phyloP scores from a whole-genome alignment of 2,329 filamentous ascomycete species.

The Colletotrichum cordylinicola region DNA sequence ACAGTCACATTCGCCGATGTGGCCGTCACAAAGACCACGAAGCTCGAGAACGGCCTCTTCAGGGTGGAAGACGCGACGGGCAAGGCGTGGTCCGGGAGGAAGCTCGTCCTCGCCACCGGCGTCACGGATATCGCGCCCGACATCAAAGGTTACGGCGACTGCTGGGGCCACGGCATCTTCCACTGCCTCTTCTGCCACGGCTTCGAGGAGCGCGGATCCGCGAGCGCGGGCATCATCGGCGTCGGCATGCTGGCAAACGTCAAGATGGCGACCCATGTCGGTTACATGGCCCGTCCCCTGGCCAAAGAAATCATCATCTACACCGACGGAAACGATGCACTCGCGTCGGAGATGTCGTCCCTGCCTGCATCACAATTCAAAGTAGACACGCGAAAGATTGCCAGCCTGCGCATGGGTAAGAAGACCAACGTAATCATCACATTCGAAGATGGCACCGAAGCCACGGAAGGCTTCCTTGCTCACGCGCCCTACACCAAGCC shows the following conservation, averaged over 20 bases:
- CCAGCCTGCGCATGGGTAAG: slow-evolving; percentile 31
- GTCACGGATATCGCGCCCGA: slow-evolving; percentile 55
- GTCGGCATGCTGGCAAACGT: slow-evolving; percentile 36
- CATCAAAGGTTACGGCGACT: slow-evolving; percentile 59
- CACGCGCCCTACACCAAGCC: slow-evolving; percentile 42
- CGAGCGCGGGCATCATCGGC: slow-evolving; percentile 52
- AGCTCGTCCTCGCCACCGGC: slow-evolving; percentile 61
- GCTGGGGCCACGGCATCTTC: slow-evolving; percentile 60
- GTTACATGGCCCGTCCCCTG: slow-evolving; percentile 49
- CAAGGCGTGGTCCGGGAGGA: slow-evolving; percentile 50
- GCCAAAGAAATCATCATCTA: slow-evolving; percentile 53
- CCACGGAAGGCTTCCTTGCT: slow-evolving; percentile 44
- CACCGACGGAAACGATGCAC: slow-evolving; percentile 47
- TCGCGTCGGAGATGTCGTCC: slow-evolving; percentile 33
- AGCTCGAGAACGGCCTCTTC: slow-evolving; percentile 35
- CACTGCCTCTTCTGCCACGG: slow-evolving; percentile 68
- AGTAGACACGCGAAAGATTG: slow-evolving; percentile 41
- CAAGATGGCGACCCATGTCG: slow-evolving; percentile 41
- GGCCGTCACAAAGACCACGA: slow-evolving; percentile 31
- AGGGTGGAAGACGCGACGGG: slow-evolving; percentile 46
- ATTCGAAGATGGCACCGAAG: slow-evolving; percentile 43
- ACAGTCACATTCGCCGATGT: slow-evolving; percentile 34
- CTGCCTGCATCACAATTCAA: slow-evolving; percentile 38
- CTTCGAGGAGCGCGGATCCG: slow-evolving; percentile 58
- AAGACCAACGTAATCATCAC: slow-evolving; percentile 36